Evolutionary conservation across 1,284 basidiomycete species (phyloP).

Genomic region (Trichosporon sp.): DNA sequence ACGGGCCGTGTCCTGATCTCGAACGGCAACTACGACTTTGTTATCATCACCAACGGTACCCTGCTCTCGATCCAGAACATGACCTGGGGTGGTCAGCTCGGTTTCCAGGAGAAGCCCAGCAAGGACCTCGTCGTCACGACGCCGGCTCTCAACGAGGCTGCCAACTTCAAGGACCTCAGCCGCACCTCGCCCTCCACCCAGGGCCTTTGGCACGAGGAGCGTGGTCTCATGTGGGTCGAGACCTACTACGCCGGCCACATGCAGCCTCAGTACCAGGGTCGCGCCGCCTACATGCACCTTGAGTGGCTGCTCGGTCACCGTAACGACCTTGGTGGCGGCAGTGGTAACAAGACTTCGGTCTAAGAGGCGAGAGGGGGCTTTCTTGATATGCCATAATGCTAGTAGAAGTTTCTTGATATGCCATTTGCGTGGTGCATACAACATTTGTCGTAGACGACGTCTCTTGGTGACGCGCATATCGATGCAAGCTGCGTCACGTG

Average conservation of each 20-base stretch:
- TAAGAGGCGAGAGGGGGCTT: no score
- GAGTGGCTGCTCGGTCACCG: conserved; percentile 18
- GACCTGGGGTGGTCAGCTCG: conserved; percentile 30
- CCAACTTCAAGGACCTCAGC: neutral
- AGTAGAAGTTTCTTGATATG: no score
- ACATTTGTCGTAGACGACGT: no score
- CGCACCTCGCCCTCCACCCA: neutral
- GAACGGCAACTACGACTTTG: conserved; percentile 53
- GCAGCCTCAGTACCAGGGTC: conserved; percentile 17
- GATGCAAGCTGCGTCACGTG: no score
- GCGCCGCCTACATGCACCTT: conserved; percentile 14
- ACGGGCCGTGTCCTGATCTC: conserved; percentile 62
- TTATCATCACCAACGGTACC: conserved; percentile 30
- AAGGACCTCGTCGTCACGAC: conserved; percentile 11
- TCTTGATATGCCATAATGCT: no score
- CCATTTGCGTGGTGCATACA: no score
- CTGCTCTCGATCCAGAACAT: conserved; percentile 33
- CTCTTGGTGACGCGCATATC: no score
- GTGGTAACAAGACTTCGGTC: no score
- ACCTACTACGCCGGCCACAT: conserved; percentile 22
- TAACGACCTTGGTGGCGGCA: conserved; percentile 8
- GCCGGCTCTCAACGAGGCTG: neutral
- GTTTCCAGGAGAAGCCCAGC: conserved; percentile 18
- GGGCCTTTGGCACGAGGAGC: conserved; percentile 20
- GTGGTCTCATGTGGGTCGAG: conserved; percentile 22